Evolutionary conservation across 148 eudicot genomes (phyloP), one percentile per base, ranked within the genome.

Genomic region (Arbutus unedo): DNA sequence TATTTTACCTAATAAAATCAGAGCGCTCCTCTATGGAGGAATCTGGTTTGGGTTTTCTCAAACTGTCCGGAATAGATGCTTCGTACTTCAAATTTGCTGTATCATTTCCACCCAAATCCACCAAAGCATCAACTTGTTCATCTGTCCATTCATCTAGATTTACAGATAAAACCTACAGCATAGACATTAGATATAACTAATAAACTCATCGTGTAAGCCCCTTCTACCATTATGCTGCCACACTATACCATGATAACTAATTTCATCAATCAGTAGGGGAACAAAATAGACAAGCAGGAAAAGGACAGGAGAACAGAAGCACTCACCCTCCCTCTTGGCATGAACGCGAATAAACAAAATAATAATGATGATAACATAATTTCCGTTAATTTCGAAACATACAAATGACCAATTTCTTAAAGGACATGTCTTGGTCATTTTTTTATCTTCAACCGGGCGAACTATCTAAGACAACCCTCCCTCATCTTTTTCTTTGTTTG

Each of bases 141-240:
- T 96, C 89, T 54, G 94, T 89, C 99, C 99, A 96, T 16, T 93
- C 99, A 81, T 96, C 99, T 78, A 96, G 88, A 73, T 89, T 93
- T 80, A 92, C 92, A 2, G 99, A 96, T 41, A 93, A 87, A 66
- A 96, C 95, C 99, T 96, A 86, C 66, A 9, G 19, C 82, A 83
- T 55, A 50, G 50, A 81, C 77, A 68, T 78, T 57, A 23, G 23
- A 75, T 51, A 75, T 51, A 53, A 64, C 72, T 41, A 55, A 53
- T 55, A 68, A 71, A 47, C 59, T 60, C 59, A 31, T 31, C n/a
- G 0, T 62, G 41, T 79, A 31, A 62, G 72, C 55, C 62, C 38
- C 62, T 6, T 21, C 53, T 51, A 21, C 43, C 44, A 13, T 23
- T 25, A 79, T 23, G 73, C 71, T 47, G 43, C 50, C 43, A 48